phyloP scores from a whole-genome alignment of 768 basidiomycete genomes.

The Psilocybe tampanensis region DNA sequence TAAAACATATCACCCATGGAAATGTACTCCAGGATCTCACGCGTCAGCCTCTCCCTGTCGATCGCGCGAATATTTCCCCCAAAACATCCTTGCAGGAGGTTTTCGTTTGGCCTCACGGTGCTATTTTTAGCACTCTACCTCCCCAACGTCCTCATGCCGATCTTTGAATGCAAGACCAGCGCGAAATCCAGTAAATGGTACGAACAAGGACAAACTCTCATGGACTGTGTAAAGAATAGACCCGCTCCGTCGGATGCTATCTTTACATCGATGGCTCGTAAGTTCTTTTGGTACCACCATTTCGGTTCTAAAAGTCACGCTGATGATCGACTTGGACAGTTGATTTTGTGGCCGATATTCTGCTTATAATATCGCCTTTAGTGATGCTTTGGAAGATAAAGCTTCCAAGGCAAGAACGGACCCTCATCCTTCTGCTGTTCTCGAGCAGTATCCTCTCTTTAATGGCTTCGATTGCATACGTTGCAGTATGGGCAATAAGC shows the following conservation, averaged over 20 bases:
- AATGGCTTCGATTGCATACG: conserved; percentile 20
- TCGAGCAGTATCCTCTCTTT: conserved; percentile 25
- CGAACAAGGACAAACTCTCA: background rate
- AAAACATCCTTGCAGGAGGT: conserved; percentile 1
- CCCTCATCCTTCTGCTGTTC: conserved; percentile 27
- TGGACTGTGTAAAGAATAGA: background rate
- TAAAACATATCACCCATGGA: background rate
- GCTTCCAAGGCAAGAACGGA: conserved; percentile 21
- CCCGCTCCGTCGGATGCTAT: background rate
- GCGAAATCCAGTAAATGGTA: background rate
- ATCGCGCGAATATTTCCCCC: conserved; percentile 16
- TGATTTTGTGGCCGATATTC: conserved; percentile 27
- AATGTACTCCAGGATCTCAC: conserved; percentile 10
- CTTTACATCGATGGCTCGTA: background rate
- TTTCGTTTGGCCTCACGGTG: conserved; percentile 6
- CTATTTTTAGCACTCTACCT: conserved; percentile 13
- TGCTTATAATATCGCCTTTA: conserved; percentile 27
- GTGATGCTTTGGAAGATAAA: conserved; percentile 26
- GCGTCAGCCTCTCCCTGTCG: conserved; percentile 16
- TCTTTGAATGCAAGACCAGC: conserved; percentile 9
- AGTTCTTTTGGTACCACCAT: background rate
- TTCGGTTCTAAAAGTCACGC: background rate
- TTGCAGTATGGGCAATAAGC: conserved; percentile 11
- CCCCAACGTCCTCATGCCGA: conserved; percentile 1
- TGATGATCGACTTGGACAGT: conserved; percentile 13